These are phyloP conservation scores for Borovskyia barvae DNA, from an alignment of 208 protist species.

Conservation along the genomic window DNA sequence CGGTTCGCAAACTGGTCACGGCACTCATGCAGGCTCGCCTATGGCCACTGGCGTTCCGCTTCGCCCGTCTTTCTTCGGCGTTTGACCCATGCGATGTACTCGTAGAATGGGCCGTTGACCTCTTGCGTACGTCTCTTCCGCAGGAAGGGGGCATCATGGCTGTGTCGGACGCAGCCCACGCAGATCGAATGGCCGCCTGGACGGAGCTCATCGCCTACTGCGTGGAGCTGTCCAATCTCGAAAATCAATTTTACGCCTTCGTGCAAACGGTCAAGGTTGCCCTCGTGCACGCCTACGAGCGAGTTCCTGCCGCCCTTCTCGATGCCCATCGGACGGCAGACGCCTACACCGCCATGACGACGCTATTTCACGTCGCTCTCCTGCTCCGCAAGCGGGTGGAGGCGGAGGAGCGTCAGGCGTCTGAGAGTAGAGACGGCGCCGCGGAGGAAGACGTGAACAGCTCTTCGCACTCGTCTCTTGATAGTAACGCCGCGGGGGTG, in stretches of 20 bases:
- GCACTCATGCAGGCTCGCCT: slow-evolving; percentile 68
- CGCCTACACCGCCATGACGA: slow-evolving; percentile 64
- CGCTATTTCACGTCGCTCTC: slow-evolving; percentile 60
- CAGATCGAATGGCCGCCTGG: slow-evolving; percentile 40
- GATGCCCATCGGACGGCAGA: slow-evolving; percentile 42
- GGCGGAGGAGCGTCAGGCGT: neutral
- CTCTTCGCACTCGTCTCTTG: slow-evolving; percentile 1
- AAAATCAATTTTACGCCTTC: slow-evolving; percentile 58
- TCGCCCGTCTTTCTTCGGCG: slow-evolving; percentile 37
- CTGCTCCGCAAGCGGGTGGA: slow-evolving; percentile 27
- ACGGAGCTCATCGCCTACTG: slow-evolving; percentile 54
- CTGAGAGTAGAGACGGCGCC: neutral
- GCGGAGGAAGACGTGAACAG: slow-evolving; percentile 5
- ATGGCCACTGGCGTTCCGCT: slow-evolving; percentile 71
- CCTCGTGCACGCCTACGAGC: slow-evolving; percentile 38
- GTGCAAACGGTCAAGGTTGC: slow-evolving; percentile 51
- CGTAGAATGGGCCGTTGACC: slow-evolving; percentile 57
- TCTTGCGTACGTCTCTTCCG: slow-evolving; percentile 24
- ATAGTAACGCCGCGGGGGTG: too few species aligned
- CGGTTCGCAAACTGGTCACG: slow-evolving; percentile 46
- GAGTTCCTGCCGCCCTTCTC: slow-evolving; percentile 46
- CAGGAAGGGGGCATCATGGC: neutral
- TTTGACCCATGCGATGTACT: slow-evolving; percentile 50
- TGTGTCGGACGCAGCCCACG: slow-evolving; percentile 16
- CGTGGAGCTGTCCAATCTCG: slow-evolving; percentile 49